phyloP scores from a whole-genome alignment of 306 rosid species.

The Acacia crassicarpa region DNA sequence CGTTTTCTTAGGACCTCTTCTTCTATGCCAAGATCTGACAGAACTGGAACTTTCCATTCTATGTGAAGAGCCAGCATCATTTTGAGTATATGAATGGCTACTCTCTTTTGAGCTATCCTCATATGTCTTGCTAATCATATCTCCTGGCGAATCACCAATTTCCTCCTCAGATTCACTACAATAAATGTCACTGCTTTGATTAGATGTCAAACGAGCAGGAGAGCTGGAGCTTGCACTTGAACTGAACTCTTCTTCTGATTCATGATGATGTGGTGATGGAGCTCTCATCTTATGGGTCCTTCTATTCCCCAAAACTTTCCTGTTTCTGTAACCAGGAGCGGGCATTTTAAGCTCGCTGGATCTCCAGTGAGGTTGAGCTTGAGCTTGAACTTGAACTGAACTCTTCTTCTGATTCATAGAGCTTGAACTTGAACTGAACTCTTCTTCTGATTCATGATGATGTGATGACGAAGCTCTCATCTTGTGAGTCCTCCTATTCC shows the following conservation, averaged over 20 bases:
- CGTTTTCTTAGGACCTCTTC: slow-evolving; percentile 27
- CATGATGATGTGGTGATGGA: slow-evolving; percentile 8
- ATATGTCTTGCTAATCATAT: slow-evolving; percentile 18
- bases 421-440: slow-evolving; percentile 29
- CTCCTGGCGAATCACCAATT: not conserved
- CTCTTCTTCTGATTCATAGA: no score
- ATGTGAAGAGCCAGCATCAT: slow-evolving; percentile 22
- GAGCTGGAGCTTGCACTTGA: slow-evolving; percentile 33
- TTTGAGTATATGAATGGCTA: slow-evolving; percentile 22
- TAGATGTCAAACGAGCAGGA: slow-evolving; percentile 42
- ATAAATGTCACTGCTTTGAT: slow-evolving; percentile 12
- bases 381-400: slow-evolving; percentile 1
- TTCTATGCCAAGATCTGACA: slow-evolving; percentile 14
- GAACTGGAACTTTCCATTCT: slow-evolving; percentile 36
- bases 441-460: slow-evolving; percentile 33
- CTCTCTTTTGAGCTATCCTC: slow-evolving; percentile 38
- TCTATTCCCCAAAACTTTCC: slow-evolving; percentile 9
- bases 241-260: slow-evolving; percentile 33
- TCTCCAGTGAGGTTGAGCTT: slow-evolving; percentile 44
- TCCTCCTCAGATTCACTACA: slow-evolving; percentile 32
- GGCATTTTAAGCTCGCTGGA: slow-evolving; percentile 31
- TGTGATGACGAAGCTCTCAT: not conserved
- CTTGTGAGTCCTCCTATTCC: slow-evolving; percentile 22
- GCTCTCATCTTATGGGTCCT: slow-evolving; percentile 20
- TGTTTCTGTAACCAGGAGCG: slow-evolving; percentile 29